Conservation (phyloP, 1,284 basidiomycete species). For the Chondrostereum purpureum region DNA sequence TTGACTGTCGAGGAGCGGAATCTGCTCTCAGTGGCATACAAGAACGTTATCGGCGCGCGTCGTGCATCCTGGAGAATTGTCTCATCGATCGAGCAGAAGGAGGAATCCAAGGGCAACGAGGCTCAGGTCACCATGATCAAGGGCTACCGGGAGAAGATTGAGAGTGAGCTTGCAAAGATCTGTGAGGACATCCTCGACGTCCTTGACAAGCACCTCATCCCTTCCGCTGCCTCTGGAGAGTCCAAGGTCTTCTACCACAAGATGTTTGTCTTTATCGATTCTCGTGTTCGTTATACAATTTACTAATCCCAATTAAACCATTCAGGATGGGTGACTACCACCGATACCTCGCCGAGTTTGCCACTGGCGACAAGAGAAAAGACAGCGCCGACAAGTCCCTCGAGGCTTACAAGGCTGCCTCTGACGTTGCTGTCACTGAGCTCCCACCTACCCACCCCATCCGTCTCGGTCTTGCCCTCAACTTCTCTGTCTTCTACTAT, state of each 20-base stretch:
- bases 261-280: constrained; percentile 55
- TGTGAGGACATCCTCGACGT: constrained; percentile 99
- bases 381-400: constrained; percentile 98
- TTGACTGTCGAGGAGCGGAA: constrained; percentile 99
- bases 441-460: constrained; percentile 99
- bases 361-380: constrained; percentile 98
- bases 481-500: constrained; percentile 99
- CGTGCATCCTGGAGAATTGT: constrained; percentile 99
- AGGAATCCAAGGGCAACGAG: constrained; percentile 99
- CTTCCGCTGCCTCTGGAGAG: constrained; percentile 96
- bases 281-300: too few species aligned
- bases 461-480: constrained; percentile 96
- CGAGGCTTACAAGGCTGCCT: constrained; percentile 99
- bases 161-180: constrained; percentile 96
- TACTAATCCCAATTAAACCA: constrained; percentile 7
- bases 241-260: constrained; percentile 99
- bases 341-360: constrained; percentile 99
- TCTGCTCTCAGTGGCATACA: constrained; percentile 98
- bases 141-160: constrained; percentile 98
- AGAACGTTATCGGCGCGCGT: constrained; percentile 99
- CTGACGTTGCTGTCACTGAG: constrained; percentile 96
- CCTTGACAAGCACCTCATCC: constrained; percentile 98
- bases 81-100: constrained; percentile 99
- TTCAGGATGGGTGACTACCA: constrained; percentile 99
- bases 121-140: constrained; percentile 99